phyloP scores from a whole-genome alignment of 2,329 filamentous ascomycete species.

The Diaporthe citri region DNA sequence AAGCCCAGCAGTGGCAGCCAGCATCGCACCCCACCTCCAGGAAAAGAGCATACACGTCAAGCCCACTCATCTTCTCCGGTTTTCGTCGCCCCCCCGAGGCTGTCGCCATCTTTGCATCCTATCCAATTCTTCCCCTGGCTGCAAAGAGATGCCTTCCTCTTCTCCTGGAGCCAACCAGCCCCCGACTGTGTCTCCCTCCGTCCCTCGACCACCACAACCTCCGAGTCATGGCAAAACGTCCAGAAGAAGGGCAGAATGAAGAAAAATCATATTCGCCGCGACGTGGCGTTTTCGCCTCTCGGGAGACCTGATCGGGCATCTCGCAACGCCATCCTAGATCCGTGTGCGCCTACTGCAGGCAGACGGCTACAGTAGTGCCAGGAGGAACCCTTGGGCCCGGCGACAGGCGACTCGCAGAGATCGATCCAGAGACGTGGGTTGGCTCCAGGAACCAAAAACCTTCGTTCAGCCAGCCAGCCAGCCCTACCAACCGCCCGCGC shows the following conservation, averaged over 20 bases:
- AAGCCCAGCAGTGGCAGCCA: constrained; percentile 13
- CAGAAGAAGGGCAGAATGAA: not conserved
- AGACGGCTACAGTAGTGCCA: constrained; percentile 28
- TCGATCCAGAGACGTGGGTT: constrained; percentile 13
- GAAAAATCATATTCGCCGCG: not conserved
- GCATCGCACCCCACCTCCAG: constrained; percentile 14
- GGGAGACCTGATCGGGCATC: constrained; percentile 1
- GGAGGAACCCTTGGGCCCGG: constrained; percentile 7
- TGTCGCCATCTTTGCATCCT: constrained; percentile 8
- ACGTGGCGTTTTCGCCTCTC: constrained; percentile 26
- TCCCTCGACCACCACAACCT: not conserved
- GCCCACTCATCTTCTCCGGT: constrained; percentile 16
- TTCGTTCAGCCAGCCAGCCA: constrained; percentile 1
- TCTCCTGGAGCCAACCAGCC: not conserved
- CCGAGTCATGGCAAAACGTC: constrained; percentile 8
- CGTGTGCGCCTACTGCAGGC: not conserved
- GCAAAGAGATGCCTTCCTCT: not conserved
- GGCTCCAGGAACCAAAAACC: constrained; percentile 30
- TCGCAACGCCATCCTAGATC: constrained; percentile 2
- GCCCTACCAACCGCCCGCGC: constrained; percentile 7
- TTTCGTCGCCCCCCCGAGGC: constrained; percentile 23
- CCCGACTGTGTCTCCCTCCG: no score
- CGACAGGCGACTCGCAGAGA: constrained; percentile 3
- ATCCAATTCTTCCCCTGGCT: not conserved
- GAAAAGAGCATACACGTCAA: constrained; percentile 16